phyloP scores from a whole-genome alignment of 129 eudicot genomes.

The Erigeron canadensis region DNA sequence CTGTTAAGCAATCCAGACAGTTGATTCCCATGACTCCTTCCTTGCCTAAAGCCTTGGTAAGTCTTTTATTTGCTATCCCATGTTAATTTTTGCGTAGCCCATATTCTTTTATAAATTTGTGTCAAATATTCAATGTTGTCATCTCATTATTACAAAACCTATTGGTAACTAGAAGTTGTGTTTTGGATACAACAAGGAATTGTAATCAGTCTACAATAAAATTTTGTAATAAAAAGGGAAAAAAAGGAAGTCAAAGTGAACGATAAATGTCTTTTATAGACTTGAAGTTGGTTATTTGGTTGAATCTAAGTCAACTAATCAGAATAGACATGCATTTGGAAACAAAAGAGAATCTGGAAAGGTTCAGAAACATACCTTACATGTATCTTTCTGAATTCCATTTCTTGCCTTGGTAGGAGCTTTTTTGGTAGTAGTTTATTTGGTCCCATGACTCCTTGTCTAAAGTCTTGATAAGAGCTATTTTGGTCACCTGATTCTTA shows the following conservation, averaged over 20 bases:
- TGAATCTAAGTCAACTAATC: neutral
- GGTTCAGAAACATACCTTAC: constrained; percentile 1
- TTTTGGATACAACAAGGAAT: neutral
- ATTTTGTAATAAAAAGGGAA: neutral
- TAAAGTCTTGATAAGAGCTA: constrained; percentile 61
- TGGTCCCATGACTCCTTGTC: constrained; percentile 78
- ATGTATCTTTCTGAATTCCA: neutral
- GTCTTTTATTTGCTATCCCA: neutral
- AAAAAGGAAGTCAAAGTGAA: neutral
- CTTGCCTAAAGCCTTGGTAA: constrained; percentile 76
- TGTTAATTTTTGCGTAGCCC: constrained; percentile 10
- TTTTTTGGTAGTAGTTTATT: no score
- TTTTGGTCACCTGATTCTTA: neutral
- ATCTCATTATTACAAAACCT: neutral
- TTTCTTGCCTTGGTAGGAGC: neutral
- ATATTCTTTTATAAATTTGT: neutral
- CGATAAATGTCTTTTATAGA: neutral
- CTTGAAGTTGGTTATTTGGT: neutral
- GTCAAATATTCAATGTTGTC: no score
- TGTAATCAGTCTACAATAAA: neutral
- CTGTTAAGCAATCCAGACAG: constrained; percentile 75
- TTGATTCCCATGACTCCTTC: constrained; percentile 85
- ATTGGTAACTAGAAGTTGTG: neutral
- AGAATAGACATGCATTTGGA: neutral
- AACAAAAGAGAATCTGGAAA: neutral